Evolutionary conservation across 495 filamentous ascomycete species (phyloP), one percentile per base, ranked within the genome.

Genomic region (Xylaria curta): DNA sequence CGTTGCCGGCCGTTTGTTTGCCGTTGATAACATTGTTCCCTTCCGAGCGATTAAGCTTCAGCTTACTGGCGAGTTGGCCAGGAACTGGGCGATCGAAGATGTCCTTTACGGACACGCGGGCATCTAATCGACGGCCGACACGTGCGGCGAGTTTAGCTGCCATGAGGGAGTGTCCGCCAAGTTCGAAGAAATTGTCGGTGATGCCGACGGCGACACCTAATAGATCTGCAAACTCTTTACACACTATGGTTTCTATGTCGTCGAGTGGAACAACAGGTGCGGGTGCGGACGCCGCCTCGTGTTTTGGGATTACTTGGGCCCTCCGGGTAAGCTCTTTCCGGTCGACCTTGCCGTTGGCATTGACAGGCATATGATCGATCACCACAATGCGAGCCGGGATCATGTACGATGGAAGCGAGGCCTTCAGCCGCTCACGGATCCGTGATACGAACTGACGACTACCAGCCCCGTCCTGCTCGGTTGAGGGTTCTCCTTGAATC

Each of bases 391-490:
- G 66, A 3, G 70, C 72, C 1, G 80, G 80, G n/a, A 81, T 44
- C 80, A 81, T 81, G 63, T 81, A 81, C 47, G 68, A 60, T 28
- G 80, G 79, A 21, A 81, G 71, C 38, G 69, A 47, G 33, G 70
- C 63, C 64, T 62, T 46, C 36, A 72, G 42, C 31, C 21, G 19
- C 70, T 72, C 63, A 21, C 53, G 70, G 38, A 72, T 33, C 63
- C 68, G 70, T 53, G 51, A 58, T 62, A 24, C 62, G 40, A 72
- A 36, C 21, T 13, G 40, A 38, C 40, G 38, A 66, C 40, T 62
- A 13, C 63, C 42, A 21, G 53, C 49, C 54, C 68, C 51, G 8
- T 72, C 64, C 26, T 42, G 33, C 33, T 47, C 64, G n/a, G 36
- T 68, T 12, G 40, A 31, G 51, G 19, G 51, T 33, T 61, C 51